Evolutionary conservation across 129 eudicot genomes (phyloP).

Genomic region (Artemisia argyi): DNA sequence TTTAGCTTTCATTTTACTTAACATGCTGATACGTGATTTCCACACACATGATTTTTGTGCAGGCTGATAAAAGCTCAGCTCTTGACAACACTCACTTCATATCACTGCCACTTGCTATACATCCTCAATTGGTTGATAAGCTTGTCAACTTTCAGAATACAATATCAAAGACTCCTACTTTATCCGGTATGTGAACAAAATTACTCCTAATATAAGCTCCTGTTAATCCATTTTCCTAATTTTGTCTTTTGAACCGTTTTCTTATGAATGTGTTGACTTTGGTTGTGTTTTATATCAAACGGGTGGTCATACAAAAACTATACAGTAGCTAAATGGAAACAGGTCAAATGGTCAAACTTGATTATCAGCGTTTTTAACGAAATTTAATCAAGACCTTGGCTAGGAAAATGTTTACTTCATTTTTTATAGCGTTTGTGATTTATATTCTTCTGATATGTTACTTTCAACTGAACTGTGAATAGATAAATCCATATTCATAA

Average conservation of each 20-base stretch:
- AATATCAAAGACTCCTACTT: conserved; percentile 39
- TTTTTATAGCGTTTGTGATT: not conserved
- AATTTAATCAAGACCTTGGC: not conserved
- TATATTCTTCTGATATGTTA: conserved; percentile 18
- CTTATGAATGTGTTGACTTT: too few species aligned
- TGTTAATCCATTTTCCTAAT: not conserved
- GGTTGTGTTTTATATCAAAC: too few species aligned
- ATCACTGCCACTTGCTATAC: conserved; percentile 81
- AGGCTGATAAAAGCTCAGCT: conserved; percentile 64
- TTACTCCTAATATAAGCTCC: not conserved
- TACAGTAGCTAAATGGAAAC: too few species aligned
- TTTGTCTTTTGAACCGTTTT: not conserved
- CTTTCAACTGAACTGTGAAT: conserved; percentile 58
- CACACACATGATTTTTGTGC: conserved; percentile 23
- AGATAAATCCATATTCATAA: conserved; percentile 74
- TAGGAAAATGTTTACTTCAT: not conserved
- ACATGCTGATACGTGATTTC: too few species aligned
- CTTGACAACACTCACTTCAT: conserved; percentile 80
- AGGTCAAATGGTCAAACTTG: not conserved
- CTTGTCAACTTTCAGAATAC: conserved; percentile 66
- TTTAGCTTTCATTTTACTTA: too few species aligned
- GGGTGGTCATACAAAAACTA: too few species aligned
- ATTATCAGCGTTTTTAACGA: not conserved
- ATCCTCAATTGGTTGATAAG: conserved; percentile 67
- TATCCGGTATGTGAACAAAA: conserved; percentile 44